These are phyloP conservation scores for Malus domestica DNA, from an alignment of 306 rosid genomes.

Conservation along the genomic window DNA sequence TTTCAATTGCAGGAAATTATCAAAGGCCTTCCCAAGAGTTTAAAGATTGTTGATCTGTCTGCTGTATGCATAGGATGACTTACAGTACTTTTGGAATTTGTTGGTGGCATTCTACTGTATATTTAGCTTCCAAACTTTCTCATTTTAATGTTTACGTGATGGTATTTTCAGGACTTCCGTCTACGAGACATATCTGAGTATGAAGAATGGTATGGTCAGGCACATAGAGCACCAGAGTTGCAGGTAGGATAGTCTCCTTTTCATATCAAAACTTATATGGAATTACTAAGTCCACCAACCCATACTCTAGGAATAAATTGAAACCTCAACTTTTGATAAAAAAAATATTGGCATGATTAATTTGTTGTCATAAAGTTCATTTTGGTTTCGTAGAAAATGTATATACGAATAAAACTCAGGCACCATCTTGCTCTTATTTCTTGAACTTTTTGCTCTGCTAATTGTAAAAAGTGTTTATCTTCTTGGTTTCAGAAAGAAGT, in stretches of 20 bases:
- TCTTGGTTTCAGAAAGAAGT: conserved; percentile 72
- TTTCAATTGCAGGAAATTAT: conserved; percentile 69
- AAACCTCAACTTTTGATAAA: not conserved
- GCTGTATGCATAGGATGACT: conserved; percentile 51
- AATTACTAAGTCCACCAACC: not conserved
- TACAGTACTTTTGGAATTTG: not conserved
- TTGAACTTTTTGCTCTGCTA: not conserved
- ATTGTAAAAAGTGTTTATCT: conserved; percentile 17
- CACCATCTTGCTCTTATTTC: not conserved
- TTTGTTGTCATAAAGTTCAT: not conserved
- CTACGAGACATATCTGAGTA: conserved; percentile 73
- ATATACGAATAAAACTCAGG: not conserved
- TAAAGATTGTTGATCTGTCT: conserved; percentile 98
- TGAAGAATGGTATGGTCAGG: conserved; percentile 93
- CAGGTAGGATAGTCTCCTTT: conserved; percentile 40
- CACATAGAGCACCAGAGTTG: conserved; percentile 72
- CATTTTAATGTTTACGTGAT: conserved; percentile 9
- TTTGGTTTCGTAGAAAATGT: not conserved
- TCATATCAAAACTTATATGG: not conserved
- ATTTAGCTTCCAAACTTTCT: not conserved
- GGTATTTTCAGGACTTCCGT: conserved; percentile 72
- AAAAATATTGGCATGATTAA: not conserved
- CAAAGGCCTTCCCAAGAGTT: conserved; percentile 67
- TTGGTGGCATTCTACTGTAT: not conserved
- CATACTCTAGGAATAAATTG: not conserved